Conservation (phyloP, 345 rosid genomes). For the Syzygium oleosum region DNA sequence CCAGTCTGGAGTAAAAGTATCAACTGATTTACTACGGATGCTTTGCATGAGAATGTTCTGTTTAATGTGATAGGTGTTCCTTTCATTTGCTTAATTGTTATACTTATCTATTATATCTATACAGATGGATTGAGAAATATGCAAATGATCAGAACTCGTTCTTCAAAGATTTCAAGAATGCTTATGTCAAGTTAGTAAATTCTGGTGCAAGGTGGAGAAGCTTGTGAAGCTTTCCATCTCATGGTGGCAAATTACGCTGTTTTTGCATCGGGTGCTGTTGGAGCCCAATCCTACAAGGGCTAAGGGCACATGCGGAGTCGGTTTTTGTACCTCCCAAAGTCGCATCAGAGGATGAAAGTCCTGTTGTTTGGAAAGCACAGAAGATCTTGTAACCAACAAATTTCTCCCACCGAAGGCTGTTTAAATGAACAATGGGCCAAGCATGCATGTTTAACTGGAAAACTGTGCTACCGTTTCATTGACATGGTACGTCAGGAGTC, state of each 20-base stretch:
- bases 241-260: not conserved
- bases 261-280: not conserved
- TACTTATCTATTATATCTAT: not conserved
- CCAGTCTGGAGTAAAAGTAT: not conserved
- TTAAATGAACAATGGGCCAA: not conserved
- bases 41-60: not conserved
- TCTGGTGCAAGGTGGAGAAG: slow-evolving; percentile 70
- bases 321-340: not conserved
- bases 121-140: slow-evolving; percentile 73
- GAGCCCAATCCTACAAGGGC: not conserved
- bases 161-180: slow-evolving; percentile 70
- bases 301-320: not conserved
- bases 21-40: not conserved
- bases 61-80: not conserved
- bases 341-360: not conserved
- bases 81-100: not conserved
- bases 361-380: not conserved
- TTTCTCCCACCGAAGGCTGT: not conserved
- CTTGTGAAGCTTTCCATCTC: slow-evolving; percentile 11
- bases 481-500: not conserved
- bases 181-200: slow-evolving; percentile 69
- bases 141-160: slow-evolving; percentile 56
- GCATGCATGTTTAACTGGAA: not conserved
- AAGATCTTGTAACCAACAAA: not conserved
- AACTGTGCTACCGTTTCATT: not conserved